Evolutionary conservation across 108 stramenopile species (phyloP).

Genomic region (Schizochytrium sp.): DNA sequence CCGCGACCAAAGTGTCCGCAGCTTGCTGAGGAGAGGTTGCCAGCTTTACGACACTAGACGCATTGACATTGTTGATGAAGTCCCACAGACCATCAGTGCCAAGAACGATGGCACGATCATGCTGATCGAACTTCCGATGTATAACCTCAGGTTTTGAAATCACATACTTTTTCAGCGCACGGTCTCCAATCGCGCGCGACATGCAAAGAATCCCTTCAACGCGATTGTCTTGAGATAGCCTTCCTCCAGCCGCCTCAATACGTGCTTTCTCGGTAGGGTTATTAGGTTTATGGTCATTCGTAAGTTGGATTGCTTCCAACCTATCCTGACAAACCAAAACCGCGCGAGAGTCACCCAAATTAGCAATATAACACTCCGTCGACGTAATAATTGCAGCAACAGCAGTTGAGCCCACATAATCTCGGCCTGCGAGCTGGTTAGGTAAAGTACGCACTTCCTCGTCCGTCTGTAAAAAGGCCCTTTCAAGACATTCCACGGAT

Average conservation of each 20-base stretch:
- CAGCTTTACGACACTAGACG: constrained; percentile 38
- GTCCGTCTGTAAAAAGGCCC: constrained; percentile 41
- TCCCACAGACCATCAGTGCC: constrained; percentile 52
- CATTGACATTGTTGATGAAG: not conserved
- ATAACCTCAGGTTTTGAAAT: constrained; percentile 16
- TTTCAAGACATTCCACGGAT: not conserved
- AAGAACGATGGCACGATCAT: not conserved
- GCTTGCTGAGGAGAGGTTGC: constrained; percentile 39
- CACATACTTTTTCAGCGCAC: constrained; percentile 28
- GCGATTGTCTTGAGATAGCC: constrained; percentile 9
- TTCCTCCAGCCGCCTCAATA: constrained; percentile 29
- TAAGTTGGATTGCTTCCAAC: not conserved
- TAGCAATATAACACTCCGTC: constrained; percentile 32
- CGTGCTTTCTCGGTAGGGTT: not conserved
- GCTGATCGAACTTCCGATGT: not conserved
- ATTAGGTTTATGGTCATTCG: constrained; percentile 56
- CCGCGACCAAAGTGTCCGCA: constrained; percentile 38
- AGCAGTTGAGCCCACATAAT: constrained; percentile 15
- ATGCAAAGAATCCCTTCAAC: constrained; percentile 48
- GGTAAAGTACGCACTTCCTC: constrained; percentile 9
- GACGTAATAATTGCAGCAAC: not conserved
- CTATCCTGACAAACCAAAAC: not conserved
- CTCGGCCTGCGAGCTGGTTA: constrained; percentile 12
- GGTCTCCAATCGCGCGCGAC: constrained; percentile 59
- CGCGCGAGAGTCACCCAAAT: constrained; percentile 51